Conservation (phyloP, 352 stramenopile genomes). For the Phytopythium ostracodes region DNA sequence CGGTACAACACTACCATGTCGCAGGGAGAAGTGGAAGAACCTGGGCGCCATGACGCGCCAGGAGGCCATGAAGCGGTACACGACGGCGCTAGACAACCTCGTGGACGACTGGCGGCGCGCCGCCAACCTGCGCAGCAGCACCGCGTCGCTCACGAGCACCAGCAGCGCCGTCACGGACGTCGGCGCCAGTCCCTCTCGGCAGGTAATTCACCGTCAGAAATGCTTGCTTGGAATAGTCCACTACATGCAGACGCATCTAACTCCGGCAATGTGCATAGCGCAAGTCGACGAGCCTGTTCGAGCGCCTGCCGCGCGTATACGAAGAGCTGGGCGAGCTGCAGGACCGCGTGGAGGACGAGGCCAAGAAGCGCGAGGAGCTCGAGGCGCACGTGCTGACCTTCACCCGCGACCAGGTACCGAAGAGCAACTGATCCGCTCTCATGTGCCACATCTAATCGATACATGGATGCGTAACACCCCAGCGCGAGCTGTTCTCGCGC, state of each 20-base stretch:
- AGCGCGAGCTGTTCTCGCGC: constrained; percentile 44
- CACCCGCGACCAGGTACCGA: constrained; percentile 45
- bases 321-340: constrained; percentile 65
- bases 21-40: constrained; percentile 70
- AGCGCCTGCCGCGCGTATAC: constrained; percentile 59
- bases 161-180: constrained; percentile 9
- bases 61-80: constrained; percentile 80
- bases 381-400: constrained; percentile 61
- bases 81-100: constrained; percentile 65
- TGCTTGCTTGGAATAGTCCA: not conserved
- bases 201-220: not conserved
- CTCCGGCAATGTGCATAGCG: not conserved
- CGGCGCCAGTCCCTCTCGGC: not conserved
- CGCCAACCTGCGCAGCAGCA: constrained; percentile 30
- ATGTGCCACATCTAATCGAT: not conserved
- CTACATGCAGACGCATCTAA: not conserved
- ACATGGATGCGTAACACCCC: not conserved
- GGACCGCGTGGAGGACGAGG: constrained; percentile 65
- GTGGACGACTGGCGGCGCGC: constrained; percentile 79
- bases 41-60: constrained; percentile 65
- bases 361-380: constrained; percentile 63
- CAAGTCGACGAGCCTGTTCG: constrained; percentile 58
- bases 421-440: too few relatives aligned
- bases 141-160: constrained; percentile 8
- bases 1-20: not conserved